A percentile compares a stretch with the other conserved stretches of the same genome.
These are phyloP conservation scores for Sungouiozyma intestinalis DNA, from an alignment of 805 yeast genomes.

Conservation along the genomic window DNA sequence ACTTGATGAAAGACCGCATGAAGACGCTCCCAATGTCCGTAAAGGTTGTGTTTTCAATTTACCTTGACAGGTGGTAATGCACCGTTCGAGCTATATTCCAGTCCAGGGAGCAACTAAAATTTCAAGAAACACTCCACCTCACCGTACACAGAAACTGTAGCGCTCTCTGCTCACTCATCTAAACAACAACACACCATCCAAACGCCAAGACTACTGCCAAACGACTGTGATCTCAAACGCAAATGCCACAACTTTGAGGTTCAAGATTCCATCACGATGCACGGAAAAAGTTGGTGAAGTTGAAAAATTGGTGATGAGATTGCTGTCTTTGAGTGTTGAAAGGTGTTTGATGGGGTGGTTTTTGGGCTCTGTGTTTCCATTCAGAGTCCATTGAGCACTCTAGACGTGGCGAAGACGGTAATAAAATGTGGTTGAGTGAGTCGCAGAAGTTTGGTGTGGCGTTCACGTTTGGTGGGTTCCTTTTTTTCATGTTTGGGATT, in stretches of 20 bases:
- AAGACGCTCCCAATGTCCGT: neutral
- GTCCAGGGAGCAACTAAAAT: too few species aligned
- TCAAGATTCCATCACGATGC: neutral
- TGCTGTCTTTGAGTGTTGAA: too few species aligned
- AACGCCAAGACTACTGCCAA: too few species aligned
- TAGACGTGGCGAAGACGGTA: neutral
- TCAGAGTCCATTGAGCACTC: neutral
- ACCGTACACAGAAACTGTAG: too few species aligned
- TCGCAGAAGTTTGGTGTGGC: slow-evolving; percentile 83
- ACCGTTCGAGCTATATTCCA: neutral
- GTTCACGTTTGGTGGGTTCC: slow-evolving; percentile 71
- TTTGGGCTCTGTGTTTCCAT: too few species aligned
- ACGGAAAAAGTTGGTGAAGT: neutral
- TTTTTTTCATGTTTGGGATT: slow-evolving; percentile 73
- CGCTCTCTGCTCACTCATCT: too few species aligned
- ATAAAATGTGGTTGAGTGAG: slow-evolving; percentile 61
- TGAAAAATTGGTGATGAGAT: neutral
- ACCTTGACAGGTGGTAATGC: too few species aligned
- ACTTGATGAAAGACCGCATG: slow-evolving; percentile 33
- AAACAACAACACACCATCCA: too few species aligned
- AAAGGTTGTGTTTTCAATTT: too few species aligned
- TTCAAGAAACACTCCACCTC: too few species aligned
- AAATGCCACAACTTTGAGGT: neutral
- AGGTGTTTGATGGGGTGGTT: too few species aligned
- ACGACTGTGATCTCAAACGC: too few species aligned